phyloP scores from a whole-genome alignment of 331 rosid genomes.

The Quercus phellos region DNA sequence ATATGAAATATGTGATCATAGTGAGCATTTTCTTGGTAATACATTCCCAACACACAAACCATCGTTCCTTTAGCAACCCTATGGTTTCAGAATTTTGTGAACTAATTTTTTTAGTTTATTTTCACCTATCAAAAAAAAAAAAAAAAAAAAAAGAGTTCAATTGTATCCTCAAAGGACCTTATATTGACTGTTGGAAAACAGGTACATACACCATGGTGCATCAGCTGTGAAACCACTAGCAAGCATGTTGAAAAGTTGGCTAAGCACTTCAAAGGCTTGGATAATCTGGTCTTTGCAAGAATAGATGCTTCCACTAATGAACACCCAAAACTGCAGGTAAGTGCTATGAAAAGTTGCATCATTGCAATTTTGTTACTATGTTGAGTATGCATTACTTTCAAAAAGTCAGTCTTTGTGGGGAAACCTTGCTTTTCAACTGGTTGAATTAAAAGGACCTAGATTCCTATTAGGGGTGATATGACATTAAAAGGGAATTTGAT shows the following conservation, averaged over 20 bases:
- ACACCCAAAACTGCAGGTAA: constrained; percentile 78
- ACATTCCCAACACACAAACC: not conserved
- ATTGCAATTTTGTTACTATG: constrained; percentile 1
- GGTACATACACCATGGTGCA: constrained; percentile 92
- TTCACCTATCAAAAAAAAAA: no score
- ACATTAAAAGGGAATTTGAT: no score
- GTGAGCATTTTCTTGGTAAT: not conserved
- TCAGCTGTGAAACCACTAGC: constrained; percentile 65
- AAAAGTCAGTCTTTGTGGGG: not conserved
- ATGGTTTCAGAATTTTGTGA: not conserved
- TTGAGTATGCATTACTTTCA: not conserved
- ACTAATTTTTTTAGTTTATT: no score
- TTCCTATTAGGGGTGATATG: no score
- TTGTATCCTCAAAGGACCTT: constrained; percentile 2
- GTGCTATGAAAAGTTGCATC: constrained; percentile 14
- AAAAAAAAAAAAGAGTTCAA: not conserved
- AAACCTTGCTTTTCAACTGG: no score
- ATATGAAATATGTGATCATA: not conserved
- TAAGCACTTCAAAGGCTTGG: constrained; percentile 75
- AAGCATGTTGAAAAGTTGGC: constrained; percentile 85
- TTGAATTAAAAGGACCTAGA: no score
- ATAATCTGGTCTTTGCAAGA: constrained; percentile 53
- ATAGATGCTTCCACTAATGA: constrained; percentile 78
- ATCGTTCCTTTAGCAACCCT: not conserved
- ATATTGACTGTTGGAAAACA: constrained; percentile 30